A percentile compares a stretch with the other conserved stretches of the same genome.
phyloP scores from a whole-genome alignment of 202 grass and related monocot genomes.

The Thinopyrum obtusiflorum region DNA sequence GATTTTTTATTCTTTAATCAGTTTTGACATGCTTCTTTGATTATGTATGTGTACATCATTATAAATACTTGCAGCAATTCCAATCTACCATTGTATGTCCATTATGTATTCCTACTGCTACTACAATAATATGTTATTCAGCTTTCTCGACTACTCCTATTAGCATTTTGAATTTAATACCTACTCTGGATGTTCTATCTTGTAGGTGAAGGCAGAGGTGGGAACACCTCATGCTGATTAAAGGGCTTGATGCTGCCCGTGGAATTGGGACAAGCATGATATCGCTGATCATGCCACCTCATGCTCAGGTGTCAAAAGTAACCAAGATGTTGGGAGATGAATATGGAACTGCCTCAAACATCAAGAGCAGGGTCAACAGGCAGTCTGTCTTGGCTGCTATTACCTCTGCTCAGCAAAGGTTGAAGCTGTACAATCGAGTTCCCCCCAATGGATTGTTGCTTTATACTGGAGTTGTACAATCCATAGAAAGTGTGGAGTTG shows the following conservation, averaged over 20 bases:
- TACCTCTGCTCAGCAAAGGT: slow-evolving; percentile 67
- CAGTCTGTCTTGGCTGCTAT: slow-evolving; percentile 63
- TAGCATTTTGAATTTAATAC: background rate
- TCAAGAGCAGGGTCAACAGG: slow-evolving; percentile 67
- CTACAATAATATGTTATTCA: background rate
- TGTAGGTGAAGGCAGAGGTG: slow-evolving; percentile 10
- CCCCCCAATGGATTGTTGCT: slow-evolving; percentile 59
- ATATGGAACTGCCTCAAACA: slow-evolving; percentile 70
- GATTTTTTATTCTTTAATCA: background rate
- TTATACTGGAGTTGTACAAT: slow-evolving; percentile 36
- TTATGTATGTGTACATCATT: background rate
- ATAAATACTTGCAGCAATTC: background rate
- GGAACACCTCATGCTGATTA: slow-evolving; percentile 41
- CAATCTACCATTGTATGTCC: background rate
- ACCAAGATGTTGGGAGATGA: slow-evolving; percentile 72
- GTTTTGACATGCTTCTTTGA: background rate
- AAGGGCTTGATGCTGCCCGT: slow-evolving; percentile 51
- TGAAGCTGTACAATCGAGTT: slow-evolving; percentile 64
- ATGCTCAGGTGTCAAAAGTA: slow-evolving; percentile 56
- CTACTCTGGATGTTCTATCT: background rate
- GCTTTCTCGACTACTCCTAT: background rate
- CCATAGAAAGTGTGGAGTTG: too few relatives aligned
- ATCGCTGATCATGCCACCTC: slow-evolving; percentile 61
- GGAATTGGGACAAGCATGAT: slow-evolving; percentile 82
- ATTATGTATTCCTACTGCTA: background rate